phyloP scores from a whole-genome alignment of 345 rosid species.

The Ceriops zippeliana region DNA sequence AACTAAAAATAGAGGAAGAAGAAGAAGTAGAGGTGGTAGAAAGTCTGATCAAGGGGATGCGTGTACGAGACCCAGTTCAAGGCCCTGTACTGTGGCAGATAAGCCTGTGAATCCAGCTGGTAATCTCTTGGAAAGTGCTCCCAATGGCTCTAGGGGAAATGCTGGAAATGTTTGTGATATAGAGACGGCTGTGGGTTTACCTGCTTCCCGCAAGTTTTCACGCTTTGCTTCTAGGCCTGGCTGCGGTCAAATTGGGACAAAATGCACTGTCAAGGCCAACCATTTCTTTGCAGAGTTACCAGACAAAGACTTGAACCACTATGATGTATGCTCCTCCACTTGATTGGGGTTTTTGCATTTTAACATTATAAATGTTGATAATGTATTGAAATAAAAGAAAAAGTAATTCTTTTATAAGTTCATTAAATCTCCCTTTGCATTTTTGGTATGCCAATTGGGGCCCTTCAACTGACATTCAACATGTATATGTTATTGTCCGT shows the following conservation, averaged over 20 bases:
- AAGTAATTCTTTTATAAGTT: background rate
- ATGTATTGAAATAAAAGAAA: constrained; percentile 11
- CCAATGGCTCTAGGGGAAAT: constrained; percentile 32
- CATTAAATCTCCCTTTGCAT: background rate
- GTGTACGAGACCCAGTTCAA: constrained; percentile 84
- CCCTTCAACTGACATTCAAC: constrained; percentile 20
- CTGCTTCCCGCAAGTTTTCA: constrained; percentile 63
- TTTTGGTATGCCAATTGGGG: background rate
- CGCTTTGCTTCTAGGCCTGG: constrained; percentile 86
- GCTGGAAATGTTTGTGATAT: constrained; percentile 24
- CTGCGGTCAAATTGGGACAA: constrained; percentile 78
- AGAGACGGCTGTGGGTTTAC: constrained; percentile 48
- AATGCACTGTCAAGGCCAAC: constrained; percentile 95
- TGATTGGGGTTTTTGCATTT: constrained; percentile 5
- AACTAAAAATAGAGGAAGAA: constrained; percentile 57
- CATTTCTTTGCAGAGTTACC: constrained; percentile 94
- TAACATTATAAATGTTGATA: constrained; percentile 3
- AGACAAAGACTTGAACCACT: constrained; percentile 85
- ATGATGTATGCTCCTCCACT: constrained; percentile 64
- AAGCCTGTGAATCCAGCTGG: constrained; percentile 45
- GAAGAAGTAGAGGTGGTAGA: constrained; percentile 91
- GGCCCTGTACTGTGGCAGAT: constrained; percentile 69
- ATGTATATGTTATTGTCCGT: background rate
- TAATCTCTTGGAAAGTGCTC: constrained; percentile 27
- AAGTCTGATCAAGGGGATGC: constrained; percentile 90